Base-by-base conservation (phyloP, 176 grass and related monocot genomes). In the Puya raimondii region DNA sequence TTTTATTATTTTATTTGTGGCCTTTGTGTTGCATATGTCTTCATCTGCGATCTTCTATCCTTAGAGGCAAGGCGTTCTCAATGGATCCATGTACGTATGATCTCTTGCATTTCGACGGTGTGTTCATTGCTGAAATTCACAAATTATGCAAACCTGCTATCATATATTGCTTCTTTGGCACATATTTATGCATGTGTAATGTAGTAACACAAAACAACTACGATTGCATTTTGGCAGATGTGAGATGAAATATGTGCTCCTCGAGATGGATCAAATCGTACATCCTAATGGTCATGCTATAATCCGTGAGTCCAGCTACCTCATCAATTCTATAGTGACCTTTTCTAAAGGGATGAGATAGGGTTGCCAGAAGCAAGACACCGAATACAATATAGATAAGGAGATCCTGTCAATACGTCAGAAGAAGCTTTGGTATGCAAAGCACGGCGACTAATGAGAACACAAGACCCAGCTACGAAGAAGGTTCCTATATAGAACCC, bases 251-350 rank as follows among this genome's bases (percentile, higher is more conserved):
- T 78, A 79, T 72, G 88, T 96, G 13, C 88, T 96, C 14, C 83
- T 96, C 70, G 92, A 96, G 76, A 96, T 96, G 92, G 92, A 96
- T 77, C 81, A 86, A 0, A 87, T 96, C 74, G 86, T 96, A 76
- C 92, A 88, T 10, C 92, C 92, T 7, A 74, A 76, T 0, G 92
- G 88, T 14, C 81, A 96, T 64, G 88, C 66, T 0, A 91, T 96
- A 65, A 91, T 91, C 81, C 66, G 83, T 63, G 92, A 96, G 25
- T 85, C 76, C 51, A 69, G 80, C 16, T 96, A 96, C 76, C 91
- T 89, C 23, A 80, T 89, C 22, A 83, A 96, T 68, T 79, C 86
- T 6, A 73, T 89, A 48, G 85, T 88, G 4, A 56, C 86, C 68
- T 77, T 91, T 10, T 80, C 81, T 21, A 89, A 91, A 82, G 92